Base-by-base conservation (phyloP, 768 basidiomycete genomes). In the Macrolepiota fuliginosa region DNA sequence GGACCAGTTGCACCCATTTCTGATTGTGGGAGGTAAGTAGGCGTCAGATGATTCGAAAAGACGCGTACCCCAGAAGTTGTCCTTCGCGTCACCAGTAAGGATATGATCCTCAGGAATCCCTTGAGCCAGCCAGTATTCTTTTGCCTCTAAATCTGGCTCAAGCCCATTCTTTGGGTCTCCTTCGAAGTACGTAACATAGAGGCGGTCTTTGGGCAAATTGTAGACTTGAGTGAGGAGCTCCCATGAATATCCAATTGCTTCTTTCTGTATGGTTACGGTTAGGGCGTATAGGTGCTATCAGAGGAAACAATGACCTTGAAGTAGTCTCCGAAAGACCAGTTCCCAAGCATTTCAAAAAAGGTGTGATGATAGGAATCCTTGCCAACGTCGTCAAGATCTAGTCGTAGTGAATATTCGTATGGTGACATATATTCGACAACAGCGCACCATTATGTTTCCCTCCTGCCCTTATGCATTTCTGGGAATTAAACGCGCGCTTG, bases 261-360 rank as follows among this genome's bases (percentile, higher is more conserved):
- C 97, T 84, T 90, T 89, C 96, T 96, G 72, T 3, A 62, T 65
- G 62, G 37, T 15, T 47, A 39, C 49, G 59, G 62, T 53, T 53
- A 64, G 63, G 57, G 58, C 42, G 36, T 37, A 49, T 49, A 13
- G 25, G 63, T n/a, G n/a, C 22, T 11, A 47, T 42, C 27, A 59
- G 39, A 40, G 29, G 52, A 17, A 22, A n/a, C 46, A 68, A 73
- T 49, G 55, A 86, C 96, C 86, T 99, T 99, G 87, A 99, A 99
- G 79, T 99, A 99, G 74, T 99, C 96, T 0, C 97, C 97, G 67
- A 98, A 99, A 3, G 96, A 98, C 97, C 97, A 99, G 74, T 99
- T 99, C 40, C 97, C 97, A 64, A 99, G 77, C 97, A 99, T 99
- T 77, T 99, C 97, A 70, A 99, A 99, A 78, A 96, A 96, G 1